phyloP scores from a whole-genome alignment of 768 basidiomycete genomes.

The Amylocystis lapponica region DNA sequence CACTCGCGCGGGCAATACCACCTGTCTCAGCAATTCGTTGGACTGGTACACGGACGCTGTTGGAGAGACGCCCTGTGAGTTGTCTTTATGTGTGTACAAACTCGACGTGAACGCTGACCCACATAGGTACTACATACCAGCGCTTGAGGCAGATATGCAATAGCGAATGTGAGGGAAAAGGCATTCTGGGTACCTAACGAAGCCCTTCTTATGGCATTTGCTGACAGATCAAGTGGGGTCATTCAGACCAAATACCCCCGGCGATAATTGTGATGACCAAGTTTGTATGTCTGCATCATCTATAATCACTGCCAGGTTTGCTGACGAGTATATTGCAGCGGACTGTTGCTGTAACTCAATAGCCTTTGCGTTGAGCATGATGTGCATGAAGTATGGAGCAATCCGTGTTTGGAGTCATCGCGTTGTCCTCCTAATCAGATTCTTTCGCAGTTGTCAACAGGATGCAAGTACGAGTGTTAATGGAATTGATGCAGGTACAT shows the following conservation, averaged over 20 bases:
- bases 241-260: constrained; percentile 8
- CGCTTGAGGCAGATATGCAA: constrained; percentile 15
- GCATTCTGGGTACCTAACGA: neutral
- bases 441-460: constrained; percentile 11
- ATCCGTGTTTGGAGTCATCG: neutral
- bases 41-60: constrained; percentile 13
- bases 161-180: constrained; percentile 6
- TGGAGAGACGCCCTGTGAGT: constrained; percentile 12
- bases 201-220: neutral
- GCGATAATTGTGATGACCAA: constrained; percentile 15
- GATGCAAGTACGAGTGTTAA: neutral
- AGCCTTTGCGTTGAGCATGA: constrained; percentile 13
- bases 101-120: neutral
- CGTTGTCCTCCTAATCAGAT: neutral
- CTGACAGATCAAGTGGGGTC: constrained; percentile 3
- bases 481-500: constrained; percentile 14
- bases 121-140: constrained; percentile 11
- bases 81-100: neutral
- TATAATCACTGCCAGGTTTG: neutral
- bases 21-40: constrained; percentile 6
- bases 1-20: constrained; percentile 5
- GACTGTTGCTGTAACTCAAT: constrained; percentile 14
- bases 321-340: neutral
- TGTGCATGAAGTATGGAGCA: constrained; percentile 14
- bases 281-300: constrained; percentile 4